A percentile compares a stretch with the other conserved stretches of the same genome.
phyloP scores from a whole-genome alignment of 495 filamentous ascomycete genomes.

The Penicillium mononematosum region DNA sequence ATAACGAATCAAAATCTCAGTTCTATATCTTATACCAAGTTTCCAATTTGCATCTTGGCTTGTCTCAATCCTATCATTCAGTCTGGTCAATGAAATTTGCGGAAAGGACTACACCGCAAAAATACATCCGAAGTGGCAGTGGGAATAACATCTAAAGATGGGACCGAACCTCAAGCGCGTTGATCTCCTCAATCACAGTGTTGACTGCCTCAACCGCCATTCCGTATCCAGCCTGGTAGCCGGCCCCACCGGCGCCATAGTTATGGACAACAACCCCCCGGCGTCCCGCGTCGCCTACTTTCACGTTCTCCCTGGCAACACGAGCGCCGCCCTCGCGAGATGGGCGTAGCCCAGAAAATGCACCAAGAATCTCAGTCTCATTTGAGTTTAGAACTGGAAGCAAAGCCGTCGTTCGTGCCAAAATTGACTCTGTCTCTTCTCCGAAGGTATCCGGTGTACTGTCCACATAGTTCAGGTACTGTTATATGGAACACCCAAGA shows the following conservation, averaged over 20 bases:
- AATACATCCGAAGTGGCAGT: not conserved
- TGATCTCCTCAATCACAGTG: not conserved
- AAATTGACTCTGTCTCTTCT: conserved; percentile 30
- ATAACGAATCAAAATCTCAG: not conserved
- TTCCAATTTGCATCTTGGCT: not conserved
- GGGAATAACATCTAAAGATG: not conserved
- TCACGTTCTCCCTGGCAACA: conserved; percentile 23
- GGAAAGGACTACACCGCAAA: not conserved
- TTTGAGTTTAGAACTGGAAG: conserved; percentile 17
- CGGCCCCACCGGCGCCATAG: conserved; percentile 38
- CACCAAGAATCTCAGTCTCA: conserved; percentile 23
- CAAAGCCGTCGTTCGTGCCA: conserved; percentile 25
- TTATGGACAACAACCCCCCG: conserved; percentile 23
- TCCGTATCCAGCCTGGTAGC: conserved; percentile 30
- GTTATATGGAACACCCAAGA: not conserved
- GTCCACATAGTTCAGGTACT: not conserved
- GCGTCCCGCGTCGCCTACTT: not conserved
- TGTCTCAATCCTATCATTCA: not conserved
- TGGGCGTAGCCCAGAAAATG: conserved; percentile 29
- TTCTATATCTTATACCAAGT: not conserved
- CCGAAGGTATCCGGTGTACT: conserved; percentile 9
- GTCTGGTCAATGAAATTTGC: not conserved
- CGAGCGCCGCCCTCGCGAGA: conserved; percentile 32
- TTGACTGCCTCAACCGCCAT: conserved; percentile 21
- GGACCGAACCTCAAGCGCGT: not conserved